Evolutionary conservation across 225 moss, liverwort and hornwort species (phyloP).

Genomic region (Anthoceros angustus): DNA sequence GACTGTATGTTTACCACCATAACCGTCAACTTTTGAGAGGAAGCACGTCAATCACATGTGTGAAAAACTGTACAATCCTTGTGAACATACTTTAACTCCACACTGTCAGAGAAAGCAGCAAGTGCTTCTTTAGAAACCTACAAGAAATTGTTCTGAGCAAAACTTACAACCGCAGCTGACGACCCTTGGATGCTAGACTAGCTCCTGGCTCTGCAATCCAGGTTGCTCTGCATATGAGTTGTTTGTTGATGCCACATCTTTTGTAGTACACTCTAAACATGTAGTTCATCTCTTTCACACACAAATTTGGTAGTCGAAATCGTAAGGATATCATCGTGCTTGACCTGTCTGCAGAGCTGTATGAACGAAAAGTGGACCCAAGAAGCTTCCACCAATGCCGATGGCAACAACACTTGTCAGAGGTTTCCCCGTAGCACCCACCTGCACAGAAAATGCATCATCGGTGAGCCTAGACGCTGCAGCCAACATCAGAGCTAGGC

Average conservation of each 20-base stretch:
- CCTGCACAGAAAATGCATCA: constrained; percentile 14
- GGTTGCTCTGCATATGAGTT: no score
- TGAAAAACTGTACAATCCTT: no score
- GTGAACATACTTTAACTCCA: no score
- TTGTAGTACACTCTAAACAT: no score
- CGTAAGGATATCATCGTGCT: background rate
- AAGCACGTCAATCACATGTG: no score
- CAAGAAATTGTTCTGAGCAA: background rate
- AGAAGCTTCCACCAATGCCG: constrained; percentile 89
- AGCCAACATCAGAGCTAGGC: background rate
- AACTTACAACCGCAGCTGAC: constrained; percentile 80
- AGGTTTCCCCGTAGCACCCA: constrained; percentile 70
- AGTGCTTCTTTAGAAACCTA: no score
- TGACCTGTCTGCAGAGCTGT: constrained; percentile 83
- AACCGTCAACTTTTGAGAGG: no score
- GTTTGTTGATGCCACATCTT: no score
- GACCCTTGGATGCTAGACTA: constrained; percentile 66
- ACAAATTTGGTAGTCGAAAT: background rate
- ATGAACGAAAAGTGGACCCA: constrained; percentile 81
- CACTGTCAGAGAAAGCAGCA: background rate
- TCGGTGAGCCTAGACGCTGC: background rate
- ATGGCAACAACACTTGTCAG: constrained; percentile 80
- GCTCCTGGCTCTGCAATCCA: constrained; percentile 46
- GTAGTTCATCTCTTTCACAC: background rate
- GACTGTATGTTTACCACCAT: constrained; percentile 28